Percentiles rank a stretch among this genome's conserved stretches.
phyloP scores from a whole-genome alignment of 306 rosid genomes.

The Luffa aegyptiaca region DNA sequence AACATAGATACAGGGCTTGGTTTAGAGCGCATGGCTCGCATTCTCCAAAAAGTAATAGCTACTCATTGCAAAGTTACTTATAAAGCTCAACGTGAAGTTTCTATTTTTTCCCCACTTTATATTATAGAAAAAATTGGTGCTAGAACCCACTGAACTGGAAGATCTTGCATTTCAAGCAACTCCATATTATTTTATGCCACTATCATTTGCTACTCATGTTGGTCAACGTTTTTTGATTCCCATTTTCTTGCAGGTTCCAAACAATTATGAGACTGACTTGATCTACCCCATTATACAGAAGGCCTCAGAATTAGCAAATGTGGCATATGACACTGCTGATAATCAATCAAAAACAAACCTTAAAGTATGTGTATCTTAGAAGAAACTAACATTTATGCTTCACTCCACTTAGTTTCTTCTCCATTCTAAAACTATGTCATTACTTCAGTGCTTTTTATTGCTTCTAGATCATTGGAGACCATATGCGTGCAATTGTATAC shows the following conservation, averaged over 20 bases:
- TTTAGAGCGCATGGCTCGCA: conserved; percentile 88
- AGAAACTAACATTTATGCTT: conserved; percentile 6
- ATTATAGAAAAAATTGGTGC: neutral
- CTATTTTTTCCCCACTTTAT: neutral
- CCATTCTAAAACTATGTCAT: neutral
- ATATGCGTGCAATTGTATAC: conserved; percentile 91
- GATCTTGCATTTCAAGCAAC: neutral
- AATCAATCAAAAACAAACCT: conserved; percentile 55
- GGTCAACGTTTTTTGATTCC: conserved; percentile 12
- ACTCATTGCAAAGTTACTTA: conserved; percentile 9
- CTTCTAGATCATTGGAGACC: conserved; percentile 82
- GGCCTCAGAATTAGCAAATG: conserved; percentile 61
- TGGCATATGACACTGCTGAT: conserved; percentile 56
- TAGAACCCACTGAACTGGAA: neutral
- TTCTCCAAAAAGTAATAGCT: conserved; percentile 69
- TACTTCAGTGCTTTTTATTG: neutral
- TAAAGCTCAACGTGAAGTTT: neutral
- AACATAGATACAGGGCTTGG: conserved; percentile 95
- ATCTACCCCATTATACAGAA: conserved; percentile 85
- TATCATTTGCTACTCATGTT: conserved; percentile 6
- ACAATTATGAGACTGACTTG: conserved; percentile 89
- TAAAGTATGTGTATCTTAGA: conserved; percentile 38
- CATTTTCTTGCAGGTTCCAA: conserved; percentile 59
- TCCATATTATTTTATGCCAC: neutral
- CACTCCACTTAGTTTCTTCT: conserved; percentile 13